Evolutionary conservation across 768 basidiomycete species (phyloP).

Genomic region (Mycena metata): DNA sequence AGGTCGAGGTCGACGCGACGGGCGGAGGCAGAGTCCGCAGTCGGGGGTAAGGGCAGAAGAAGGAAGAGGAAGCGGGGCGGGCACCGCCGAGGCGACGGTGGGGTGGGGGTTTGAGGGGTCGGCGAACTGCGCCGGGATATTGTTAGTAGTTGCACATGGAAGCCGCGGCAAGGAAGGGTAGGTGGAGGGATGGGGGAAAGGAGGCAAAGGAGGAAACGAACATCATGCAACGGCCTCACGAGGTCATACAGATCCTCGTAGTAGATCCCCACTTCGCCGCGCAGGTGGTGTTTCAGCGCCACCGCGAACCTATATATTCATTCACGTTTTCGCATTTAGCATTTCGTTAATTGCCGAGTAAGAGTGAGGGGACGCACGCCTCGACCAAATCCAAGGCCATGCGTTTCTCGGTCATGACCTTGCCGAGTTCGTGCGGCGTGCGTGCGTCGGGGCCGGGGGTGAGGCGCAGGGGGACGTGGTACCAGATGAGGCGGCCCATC

Average conservation of each 20-base stretch:
- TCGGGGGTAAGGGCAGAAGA: no score
- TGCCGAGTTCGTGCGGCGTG: slow-evolving; percentile 45
- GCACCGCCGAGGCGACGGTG: slow-evolving; percentile 27
- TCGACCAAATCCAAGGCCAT: slow-evolving; percentile 71
- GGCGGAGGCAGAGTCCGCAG: no score
- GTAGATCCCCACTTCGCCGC: slow-evolving; percentile 72
- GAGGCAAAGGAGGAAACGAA: slow-evolving; percentile 40
- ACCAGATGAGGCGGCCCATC: slow-evolving; percentile 70
- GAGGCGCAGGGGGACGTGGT: slow-evolving; percentile 67
- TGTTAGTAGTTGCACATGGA: no score
- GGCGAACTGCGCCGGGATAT: no score
- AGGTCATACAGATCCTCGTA: slow-evolving; percentile 73
- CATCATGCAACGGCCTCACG: slow-evolving; percentile 68
- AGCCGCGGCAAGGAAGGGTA: no score
- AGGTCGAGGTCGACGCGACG: no score
- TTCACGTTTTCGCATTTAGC: background rate
- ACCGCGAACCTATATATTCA: slow-evolving; percentile 61
- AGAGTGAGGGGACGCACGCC: no score
- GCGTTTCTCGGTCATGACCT: slow-evolving; percentile 71
- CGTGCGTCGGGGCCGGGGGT: slow-evolving; percentile 32
- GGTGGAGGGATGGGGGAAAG: no score
- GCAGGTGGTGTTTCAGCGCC: slow-evolving; percentile 72
- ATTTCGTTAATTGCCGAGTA: no score
- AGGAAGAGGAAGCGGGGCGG: slow-evolving; percentile 32
- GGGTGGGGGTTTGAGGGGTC: slow-evolving; percentile 51